Conservation (phyloP, 2,329 filamentous ascomycete genomes). For the Berkeleyomyces rouxiae region DNA sequence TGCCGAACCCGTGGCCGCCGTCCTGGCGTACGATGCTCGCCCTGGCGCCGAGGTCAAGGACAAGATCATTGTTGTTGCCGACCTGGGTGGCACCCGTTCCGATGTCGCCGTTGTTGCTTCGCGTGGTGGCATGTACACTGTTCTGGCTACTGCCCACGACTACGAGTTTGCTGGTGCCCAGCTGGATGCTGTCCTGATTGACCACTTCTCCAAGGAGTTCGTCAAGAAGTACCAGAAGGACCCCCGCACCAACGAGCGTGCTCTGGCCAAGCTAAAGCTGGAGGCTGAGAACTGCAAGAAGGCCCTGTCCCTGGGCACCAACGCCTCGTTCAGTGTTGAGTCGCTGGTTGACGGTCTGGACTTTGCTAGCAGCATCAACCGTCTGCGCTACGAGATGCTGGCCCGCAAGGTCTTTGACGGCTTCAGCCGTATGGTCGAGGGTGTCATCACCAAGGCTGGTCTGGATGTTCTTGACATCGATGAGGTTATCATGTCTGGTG, state of each 20-base stretch:
- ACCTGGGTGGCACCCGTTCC: conserved; percentile 81
- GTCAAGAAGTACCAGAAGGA: conserved; percentile 90
- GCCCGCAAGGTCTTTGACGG: conserved; percentile 73
- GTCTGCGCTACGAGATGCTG: conserved; percentile 81
- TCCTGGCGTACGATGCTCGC: conserved; percentile 81
- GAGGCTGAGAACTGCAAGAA: conserved; percentile 89
- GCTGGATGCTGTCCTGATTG: conserved; percentile 79
- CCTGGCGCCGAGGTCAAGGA: conserved; percentile 58
- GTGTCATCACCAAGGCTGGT: conserved; percentile 77
- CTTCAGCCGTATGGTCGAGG: conserved; percentile 71
- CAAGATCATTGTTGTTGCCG: conserved; percentile 81
- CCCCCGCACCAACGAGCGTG: conserved; percentile 63
- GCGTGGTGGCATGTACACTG: conserved; percentile 88
- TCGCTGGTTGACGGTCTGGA: conserved; percentile 77
- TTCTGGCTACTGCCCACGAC: conserved; percentile 85
- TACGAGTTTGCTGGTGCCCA: conserved; percentile 80
- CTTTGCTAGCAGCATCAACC: conserved; percentile 82
- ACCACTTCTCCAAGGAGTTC: conserved; percentile 98
- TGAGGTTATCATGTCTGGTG: conserved; percentile 85
- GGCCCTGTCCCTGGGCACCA: conserved; percentile 71
- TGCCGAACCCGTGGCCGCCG: conserved; percentile 72
- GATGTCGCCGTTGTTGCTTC: conserved; percentile 84
- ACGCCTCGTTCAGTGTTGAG: conserved; percentile 86
- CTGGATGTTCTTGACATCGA: conserved; percentile 86
- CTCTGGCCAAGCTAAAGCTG: conserved; percentile 78